Conservation (phyloP, 345 rosid species). For the Carallia brachiata region DNA sequence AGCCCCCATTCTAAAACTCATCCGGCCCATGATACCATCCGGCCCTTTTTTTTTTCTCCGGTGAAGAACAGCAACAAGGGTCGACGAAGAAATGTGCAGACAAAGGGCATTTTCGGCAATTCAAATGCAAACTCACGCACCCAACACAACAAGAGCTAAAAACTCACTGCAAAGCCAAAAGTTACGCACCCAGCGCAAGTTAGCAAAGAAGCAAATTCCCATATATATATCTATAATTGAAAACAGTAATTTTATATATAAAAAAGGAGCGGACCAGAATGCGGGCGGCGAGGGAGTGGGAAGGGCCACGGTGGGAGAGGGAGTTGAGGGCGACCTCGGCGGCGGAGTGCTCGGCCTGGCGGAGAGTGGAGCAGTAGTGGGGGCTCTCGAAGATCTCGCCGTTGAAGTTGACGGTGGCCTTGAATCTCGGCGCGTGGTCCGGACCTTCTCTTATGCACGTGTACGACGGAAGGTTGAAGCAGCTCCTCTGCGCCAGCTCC, state of each 20-base stretch:
- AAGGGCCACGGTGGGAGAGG: slow-evolving; percentile 93
- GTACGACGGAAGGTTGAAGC: slow-evolving; percentile 91
- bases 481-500: slow-evolving; percentile 99
- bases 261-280: slow-evolving; percentile 51
- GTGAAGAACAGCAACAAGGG: too few species aligned
- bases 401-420: slow-evolving; percentile 93
- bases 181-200: neutral
- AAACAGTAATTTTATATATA: neutral
- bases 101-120: slow-evolving; percentile 2
- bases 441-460: slow-evolving; percentile 97
- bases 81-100: too few species aligned
- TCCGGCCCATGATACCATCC: neutral
- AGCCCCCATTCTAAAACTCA: neutral
- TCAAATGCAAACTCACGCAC: neutral
- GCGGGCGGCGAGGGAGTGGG: slow-evolving; percentile 97
- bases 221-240: neutral
- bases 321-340: slow-evolving; percentile 97
- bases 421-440: slow-evolving; percentile 98
- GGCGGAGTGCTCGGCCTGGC: slow-evolving; percentile 99
- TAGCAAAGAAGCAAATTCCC: neutral
- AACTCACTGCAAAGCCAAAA: too few species aligned
- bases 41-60: too few species aligned
- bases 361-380: slow-evolving; percentile 93
- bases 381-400: slow-evolving; percentile 98
- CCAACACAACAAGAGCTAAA: too few species aligned